A percentile compares a stretch with the other conserved stretches of the same genome.
Evolutionary conservation across 768 basidiomycete genomes (phyloP).

Genomic region (Hygrophoropsis aurantiaca): DNA sequence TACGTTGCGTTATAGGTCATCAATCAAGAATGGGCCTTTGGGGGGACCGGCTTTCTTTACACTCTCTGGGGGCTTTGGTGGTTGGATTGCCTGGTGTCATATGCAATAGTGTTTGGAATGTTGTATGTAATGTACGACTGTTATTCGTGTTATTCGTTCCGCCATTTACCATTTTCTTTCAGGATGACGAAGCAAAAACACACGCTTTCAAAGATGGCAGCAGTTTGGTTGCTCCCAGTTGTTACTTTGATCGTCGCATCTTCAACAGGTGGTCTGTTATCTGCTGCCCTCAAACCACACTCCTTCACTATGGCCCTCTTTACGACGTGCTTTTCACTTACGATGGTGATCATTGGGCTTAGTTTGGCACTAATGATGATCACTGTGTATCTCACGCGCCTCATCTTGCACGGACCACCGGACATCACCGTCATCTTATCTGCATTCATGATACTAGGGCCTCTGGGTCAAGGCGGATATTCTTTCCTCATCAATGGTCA

Average conservation of each 20-base stretch:
- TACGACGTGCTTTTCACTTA: conserved; percentile 43
- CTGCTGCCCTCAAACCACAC: conserved; percentile 35
- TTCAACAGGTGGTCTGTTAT: conserved; percentile 47
- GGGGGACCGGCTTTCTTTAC: conserved; percentile 36
- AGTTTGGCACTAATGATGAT: conserved; percentile 50
- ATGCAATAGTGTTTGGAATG: conserved; percentile 47
- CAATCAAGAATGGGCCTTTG: conserved; percentile 36
- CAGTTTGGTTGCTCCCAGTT: conserved; percentile 51
- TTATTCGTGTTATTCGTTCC: background rate
- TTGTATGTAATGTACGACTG: conserved; percentile 44
- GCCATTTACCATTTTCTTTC: too few species aligned
- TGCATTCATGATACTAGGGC: conserved; percentile 51
- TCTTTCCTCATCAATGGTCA: conserved; percentile 42
- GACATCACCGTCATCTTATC: conserved; percentile 40
- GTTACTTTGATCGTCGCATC: conserved; percentile 55
- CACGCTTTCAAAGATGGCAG: conserved; percentile 37
- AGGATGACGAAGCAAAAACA: conserved; percentile 48
- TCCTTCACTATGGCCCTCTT: conserved; percentile 38
- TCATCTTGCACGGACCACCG: conserved; percentile 41
- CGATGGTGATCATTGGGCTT: conserved; percentile 46
- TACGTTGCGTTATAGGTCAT: conserved; percentile 19
- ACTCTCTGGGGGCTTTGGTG: conserved; percentile 53
- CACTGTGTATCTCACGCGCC: conserved; percentile 44
- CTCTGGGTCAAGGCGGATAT: conserved; percentile 53
- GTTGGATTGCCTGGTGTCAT: conserved; percentile 42